phyloP scores from a whole-genome alignment of 495 filamentous ascomycete species.

The Penicillium simplicissimum region DNA sequence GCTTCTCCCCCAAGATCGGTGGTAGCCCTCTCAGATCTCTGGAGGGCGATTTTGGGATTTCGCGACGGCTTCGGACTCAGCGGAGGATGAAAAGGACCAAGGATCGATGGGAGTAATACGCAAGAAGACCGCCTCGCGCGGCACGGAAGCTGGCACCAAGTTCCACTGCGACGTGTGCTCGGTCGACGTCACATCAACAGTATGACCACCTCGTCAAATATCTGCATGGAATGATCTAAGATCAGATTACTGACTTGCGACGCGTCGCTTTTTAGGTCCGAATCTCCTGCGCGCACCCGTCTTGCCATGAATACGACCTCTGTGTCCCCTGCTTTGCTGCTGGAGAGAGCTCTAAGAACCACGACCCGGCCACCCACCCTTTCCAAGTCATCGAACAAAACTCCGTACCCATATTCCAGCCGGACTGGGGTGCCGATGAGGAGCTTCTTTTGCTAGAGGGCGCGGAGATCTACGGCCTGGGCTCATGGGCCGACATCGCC shows the following conservation, averaged over 20 bases:
- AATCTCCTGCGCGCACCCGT: conserved; percentile 80
- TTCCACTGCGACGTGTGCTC: conserved; percentile 96
- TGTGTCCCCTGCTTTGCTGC: conserved; percentile 93
- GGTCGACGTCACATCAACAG: conserved; percentile 91
- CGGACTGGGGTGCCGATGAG: conserved; percentile 97
- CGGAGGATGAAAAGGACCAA: conserved; percentile 46
- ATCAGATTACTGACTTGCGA: not conserved
- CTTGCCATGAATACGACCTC: conserved; percentile 92
- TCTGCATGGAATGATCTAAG: not conserved
- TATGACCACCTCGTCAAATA: conserved; percentile 42
- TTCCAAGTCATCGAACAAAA: conserved; percentile 97
- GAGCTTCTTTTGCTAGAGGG: conserved; percentile 91
- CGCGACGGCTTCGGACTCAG: conserved; percentile 38
- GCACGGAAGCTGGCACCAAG: conserved; percentile 89
- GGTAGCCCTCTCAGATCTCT: conserved; percentile 34
- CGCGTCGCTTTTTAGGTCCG: conserved; percentile 65
- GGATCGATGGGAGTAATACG: conserved; percentile 87
- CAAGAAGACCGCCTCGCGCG: conserved; percentile 88
- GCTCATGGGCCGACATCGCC: conserved; percentile 96
- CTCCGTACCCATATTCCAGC: conserved; percentile 91
- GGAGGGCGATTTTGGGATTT: conserved; percentile 35
- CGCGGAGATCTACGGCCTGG: conserved; percentile 94
- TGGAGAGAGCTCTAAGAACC: conserved; percentile 72
- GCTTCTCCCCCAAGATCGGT: conserved; percentile 4
- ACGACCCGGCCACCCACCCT: conserved; percentile 80